Evolutionary conservation across 2,329 filamentous ascomycete genomes (phyloP), one percentile per base, ranked within the genome.

Genomic region (Tolypocladium ovalisporum): DNA sequence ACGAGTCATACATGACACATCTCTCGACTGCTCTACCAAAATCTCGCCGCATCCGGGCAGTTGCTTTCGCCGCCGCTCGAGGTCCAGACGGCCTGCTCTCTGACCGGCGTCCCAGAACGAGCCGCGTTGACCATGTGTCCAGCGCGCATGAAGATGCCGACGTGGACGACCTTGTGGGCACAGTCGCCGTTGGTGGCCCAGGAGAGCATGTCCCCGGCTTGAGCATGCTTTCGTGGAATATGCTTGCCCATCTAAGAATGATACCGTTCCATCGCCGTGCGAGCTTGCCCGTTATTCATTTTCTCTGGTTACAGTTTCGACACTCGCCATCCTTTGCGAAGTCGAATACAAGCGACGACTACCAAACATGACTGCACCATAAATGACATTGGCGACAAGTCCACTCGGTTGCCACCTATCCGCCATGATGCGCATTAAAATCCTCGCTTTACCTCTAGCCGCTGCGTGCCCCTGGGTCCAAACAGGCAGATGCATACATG

Each of bases 1-100:
- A n/a, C n/a, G n/a, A n/a, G n/a, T n/a, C n/a, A n/a, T n/a, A n/a
- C n/a, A n/a, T n/a, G n/a, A n/a, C n/a, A n/a, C n/a, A n/a, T n/a
- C n/a, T n/a, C n/a, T n/a, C n/a, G n/a, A n/a, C n/a, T n/a, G n/a
- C 61, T 51, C 40, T 57, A 62, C 61, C 61, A 62, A 56, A 62
- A 62, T n/a, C 61, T 57, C 9, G 61, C 61, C n/a, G 56, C 61
- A 32, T 61, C 58, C 22, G 61, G 61, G 57, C 61, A 62, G 53
- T 61, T 62, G 32, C 37, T 54, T 40, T 56, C 47, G 54, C 58
- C 61, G 32, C 61, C 61, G 51, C 24, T 52, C 8, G 61, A 61
- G 27, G 59, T 62, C 61, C 61, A 62, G 47, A 62, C 60, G 15
- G 53, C 27, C 59, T 62, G 61, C 51, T 62, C 56, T 13, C 57